These are phyloP conservation scores for Phytophthora brassicae DNA, from an alignment of 352 stramenopile genomes.

Conservation along the genomic window DNA sequence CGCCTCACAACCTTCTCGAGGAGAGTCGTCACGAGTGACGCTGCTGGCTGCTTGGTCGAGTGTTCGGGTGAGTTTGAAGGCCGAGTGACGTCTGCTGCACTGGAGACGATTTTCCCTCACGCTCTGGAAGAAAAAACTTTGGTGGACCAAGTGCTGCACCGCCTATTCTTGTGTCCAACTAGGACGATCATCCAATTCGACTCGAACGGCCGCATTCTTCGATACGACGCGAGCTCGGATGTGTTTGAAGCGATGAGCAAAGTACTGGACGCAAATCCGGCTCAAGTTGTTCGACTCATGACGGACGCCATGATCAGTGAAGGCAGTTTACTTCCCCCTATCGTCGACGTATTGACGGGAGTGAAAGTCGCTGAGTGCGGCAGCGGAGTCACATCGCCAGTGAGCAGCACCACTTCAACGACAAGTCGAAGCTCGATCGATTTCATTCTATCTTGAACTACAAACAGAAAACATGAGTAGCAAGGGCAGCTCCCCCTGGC, in stretches of 20 bases:
- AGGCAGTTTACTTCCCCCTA: slow-evolving; percentile 27
- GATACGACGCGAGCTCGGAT: slow-evolving; percentile 39
- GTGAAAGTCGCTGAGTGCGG: not conserved
- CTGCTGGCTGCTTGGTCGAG: slow-evolving; percentile 30
- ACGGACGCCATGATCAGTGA: slow-evolving; percentile 30
- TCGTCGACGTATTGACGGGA: slow-evolving; percentile 4
- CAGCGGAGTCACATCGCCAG: not conserved
- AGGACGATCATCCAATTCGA: slow-evolving; percentile 40
- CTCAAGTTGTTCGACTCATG: slow-evolving; percentile 27
- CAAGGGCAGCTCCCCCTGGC: no score
- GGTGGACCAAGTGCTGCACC: slow-evolving; percentile 12
- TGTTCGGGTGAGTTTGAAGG: slow-evolving; percentile 35
- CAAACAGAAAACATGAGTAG: no score
- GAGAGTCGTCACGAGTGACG: slow-evolving; percentile 25
- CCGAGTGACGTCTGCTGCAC: slow-evolving; percentile 15
- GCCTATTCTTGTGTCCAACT: slow-evolving; percentile 32
- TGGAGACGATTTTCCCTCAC: slow-evolving; percentile 32
- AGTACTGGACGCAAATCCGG: slow-evolving; percentile 20
- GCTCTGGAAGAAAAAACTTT: slow-evolving; percentile 19
- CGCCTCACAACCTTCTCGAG: slow-evolving; percentile 20
- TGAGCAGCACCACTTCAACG: not conserved
- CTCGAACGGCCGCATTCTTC: slow-evolving; percentile 14
- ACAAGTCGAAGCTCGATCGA: slow-evolving; percentile 21
- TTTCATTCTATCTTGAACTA: slow-evolving; percentile 29
- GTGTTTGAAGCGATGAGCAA: slow-evolving; percentile 37